Percentiles rank a stretch among this genome's conserved stretches.
Evolutionary conservation across 768 basidiomycete species (phyloP).

Genomic region (Mycena haematopus): DNA sequence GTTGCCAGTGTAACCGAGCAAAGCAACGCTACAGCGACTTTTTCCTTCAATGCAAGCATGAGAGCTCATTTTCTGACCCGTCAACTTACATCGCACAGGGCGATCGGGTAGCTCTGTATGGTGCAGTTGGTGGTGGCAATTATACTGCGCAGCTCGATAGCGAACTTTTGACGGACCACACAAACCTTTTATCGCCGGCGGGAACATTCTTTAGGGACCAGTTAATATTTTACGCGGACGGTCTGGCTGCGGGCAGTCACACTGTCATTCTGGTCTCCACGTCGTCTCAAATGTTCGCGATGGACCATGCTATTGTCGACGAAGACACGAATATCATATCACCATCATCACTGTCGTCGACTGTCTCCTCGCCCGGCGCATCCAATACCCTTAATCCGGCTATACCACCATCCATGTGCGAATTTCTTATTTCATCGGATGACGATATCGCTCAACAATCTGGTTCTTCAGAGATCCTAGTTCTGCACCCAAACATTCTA

Average conservation of each 20-base stretch:
- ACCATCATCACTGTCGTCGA: background rate
- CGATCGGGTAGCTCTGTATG: constrained; percentile 45
- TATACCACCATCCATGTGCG: background rate
- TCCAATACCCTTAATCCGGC: background rate
- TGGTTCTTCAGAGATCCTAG: background rate
- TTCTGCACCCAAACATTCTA: background rate
- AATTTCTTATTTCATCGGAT: background rate
- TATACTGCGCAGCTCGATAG: constrained; percentile 42
- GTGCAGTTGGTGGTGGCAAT: constrained; percentile 42
- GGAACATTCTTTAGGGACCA: constrained; percentile 29
- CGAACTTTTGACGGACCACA: background rate
- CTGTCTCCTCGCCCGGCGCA: background rate
- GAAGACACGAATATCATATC: background rate
- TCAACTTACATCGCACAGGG: constrained; percentile 22
- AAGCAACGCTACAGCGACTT: background rate
- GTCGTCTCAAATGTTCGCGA: constrained; percentile 30
- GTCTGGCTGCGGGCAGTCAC: constrained; percentile 39
- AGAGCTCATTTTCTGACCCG: background rate
- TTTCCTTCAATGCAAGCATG: background rate
- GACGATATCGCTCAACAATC: background rate
- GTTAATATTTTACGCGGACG: constrained; percentile 39
- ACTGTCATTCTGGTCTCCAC: constrained; percentile 34
- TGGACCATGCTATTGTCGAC: constrained; percentile 40
- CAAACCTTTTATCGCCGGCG: background rate
- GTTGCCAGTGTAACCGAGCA: background rate